Base-by-base conservation (phyloP, 225 moss, liverwort and hornwort species). In the Polytrichum commune region DNA sequence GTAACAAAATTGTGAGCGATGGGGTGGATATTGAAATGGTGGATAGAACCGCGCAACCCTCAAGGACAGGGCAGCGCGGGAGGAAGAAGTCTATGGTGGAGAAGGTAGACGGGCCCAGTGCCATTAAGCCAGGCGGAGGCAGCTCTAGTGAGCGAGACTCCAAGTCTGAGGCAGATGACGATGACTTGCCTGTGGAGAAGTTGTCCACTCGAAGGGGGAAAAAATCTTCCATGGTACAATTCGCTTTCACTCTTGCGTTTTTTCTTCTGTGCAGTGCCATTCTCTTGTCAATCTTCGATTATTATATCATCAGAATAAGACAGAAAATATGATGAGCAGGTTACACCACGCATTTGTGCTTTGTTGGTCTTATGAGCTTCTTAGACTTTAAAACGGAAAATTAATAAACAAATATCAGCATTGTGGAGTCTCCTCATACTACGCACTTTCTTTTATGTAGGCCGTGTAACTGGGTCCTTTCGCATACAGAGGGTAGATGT, bases 11-110 rank as follows among this genome's bases (percentile, higher is more conserved):
- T 23, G 75, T 29, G 8, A 60, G 5, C 29, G 82, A 78, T 58
- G 82, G 71, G 53, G 83, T 69, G 29, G 93, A 93, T 83, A 83
- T 91, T 61, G 93, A 90, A 66, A 96, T 96, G 95, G 46, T 80
- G 64, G 95, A 96, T 68, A 83, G 86, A 53, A 71, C 73, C 30
- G 74, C 77, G 66, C 80, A 82, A 35, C 60, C 82, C 38, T 77
- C 80, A 53, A 85, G 92, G 67, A 84, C 91, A 29, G 90, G 90
- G 29, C 90, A 93, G 73, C 91, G 93, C 6, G 91, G 95, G 10
- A 86, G 93, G 70, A 91, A 91, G 73, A 96, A 96, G 82, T 85
- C 67, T 55, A 67, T 71, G 64, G 66, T 32, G 70, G 89, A 70
- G 62, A 88, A 89, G 81, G 69, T 67, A 19, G 83, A 79, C 23